A percentile compares a stretch with the other conserved stretches of the same genome.
Evolutionary conservation across 306 rosid genomes (phyloP).

Genomic region (Acmispon strigosus): DNA sequence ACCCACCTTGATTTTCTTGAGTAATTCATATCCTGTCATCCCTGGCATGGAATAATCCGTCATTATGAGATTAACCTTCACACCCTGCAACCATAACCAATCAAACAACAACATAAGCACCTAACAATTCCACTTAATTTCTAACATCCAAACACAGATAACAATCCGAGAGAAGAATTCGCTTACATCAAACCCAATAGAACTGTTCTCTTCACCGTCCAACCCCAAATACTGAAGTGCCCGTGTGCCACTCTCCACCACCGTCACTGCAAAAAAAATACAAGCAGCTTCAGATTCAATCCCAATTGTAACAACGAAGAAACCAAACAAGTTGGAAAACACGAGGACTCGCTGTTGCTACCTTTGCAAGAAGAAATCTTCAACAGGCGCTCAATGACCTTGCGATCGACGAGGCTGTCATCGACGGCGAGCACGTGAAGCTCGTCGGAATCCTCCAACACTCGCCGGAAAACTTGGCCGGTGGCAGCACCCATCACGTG

Average conservation of each 20-base stretch:
- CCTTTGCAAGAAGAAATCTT: conserved; percentile 85
- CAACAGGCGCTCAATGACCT: conserved; percentile 73
- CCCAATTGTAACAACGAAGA: background rate
- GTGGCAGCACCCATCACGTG: conserved; percentile 35
- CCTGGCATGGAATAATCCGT: conserved; percentile 99
- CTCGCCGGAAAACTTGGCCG: conserved; percentile 35
- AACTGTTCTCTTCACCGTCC: conserved; percentile 62
- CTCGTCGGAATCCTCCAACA: conserved; percentile 26
- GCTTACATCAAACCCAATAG: conserved; percentile 70
- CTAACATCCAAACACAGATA: background rate
- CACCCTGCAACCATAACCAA: conserved; percentile 43
- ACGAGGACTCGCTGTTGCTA: background rate
- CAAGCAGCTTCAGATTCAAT: conserved; percentile 7
- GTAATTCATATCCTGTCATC: conserved; percentile 93
- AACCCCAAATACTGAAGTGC: conserved; percentile 90
- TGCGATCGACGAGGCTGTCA: conserved; percentile 76
- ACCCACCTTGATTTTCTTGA: conserved; percentile 84
- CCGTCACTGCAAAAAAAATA: conserved; percentile 57
- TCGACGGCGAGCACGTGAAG: conserved; percentile 93
- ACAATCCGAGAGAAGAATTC: background rate
- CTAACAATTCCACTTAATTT: background rate
- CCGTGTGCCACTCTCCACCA: conserved; percentile 87
- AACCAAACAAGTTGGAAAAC: background rate
- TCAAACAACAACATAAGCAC: conserved; percentile 10
- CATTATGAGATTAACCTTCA: conserved; percentile 84